Conservation (phyloP, 768 basidiomycete species). For the Tulasnella sp. region DNA sequence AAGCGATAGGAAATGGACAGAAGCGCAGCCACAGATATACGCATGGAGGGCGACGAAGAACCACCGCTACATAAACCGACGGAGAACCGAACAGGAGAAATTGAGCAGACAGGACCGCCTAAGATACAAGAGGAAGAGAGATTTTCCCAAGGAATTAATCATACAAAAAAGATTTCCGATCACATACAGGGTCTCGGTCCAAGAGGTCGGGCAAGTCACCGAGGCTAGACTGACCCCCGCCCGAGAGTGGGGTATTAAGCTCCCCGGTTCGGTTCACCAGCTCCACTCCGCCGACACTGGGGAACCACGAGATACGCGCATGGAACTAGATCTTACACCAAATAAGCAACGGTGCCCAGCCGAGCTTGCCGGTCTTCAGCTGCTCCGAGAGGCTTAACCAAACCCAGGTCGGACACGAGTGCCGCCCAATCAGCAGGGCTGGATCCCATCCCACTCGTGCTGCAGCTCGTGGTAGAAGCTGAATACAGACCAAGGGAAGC, state of each 20-base stretch:
- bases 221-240: background rate
- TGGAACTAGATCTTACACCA: background rate
- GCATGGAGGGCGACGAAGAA: too few relatives aligned
- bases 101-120: background rate
- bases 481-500: background rate
- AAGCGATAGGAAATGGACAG: too few relatives aligned
- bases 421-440: conserved; percentile 2
- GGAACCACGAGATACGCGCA: background rate
- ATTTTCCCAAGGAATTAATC: background rate
- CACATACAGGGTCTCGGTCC: background rate
- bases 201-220: background rate
- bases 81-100: too few relatives aligned
- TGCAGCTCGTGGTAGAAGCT: background rate
- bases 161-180: background rate
- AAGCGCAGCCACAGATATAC: too few relatives aligned
- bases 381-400: background rate
- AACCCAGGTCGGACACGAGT: background rate
- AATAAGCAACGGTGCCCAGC: background rate
- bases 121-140: background rate
- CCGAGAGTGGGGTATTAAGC: conserved; percentile 12
- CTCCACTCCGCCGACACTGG: background rate
- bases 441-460: background rate
- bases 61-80: too few relatives aligned
- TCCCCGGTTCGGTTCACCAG: background rate
- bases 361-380: background rate